A percentile compares a stretch with the other conserved stretches of the same genome.
phyloP scores from a whole-genome alignment of 352 stramenopile species.

The Phytophthora colocasiae region DNA sequence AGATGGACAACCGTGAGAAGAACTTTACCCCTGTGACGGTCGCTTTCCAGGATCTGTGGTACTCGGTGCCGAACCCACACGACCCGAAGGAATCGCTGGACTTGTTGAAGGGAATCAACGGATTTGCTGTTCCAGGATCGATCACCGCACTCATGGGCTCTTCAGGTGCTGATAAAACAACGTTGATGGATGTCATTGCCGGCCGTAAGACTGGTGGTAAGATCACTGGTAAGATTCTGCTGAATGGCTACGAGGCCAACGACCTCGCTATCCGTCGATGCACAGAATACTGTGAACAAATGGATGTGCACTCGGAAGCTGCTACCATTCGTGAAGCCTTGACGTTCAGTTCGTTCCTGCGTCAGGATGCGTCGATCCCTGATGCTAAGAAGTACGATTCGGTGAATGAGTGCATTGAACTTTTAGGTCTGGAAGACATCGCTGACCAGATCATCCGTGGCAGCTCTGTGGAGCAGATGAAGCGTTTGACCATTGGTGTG shows the following conservation, averaged over 20 bases:
- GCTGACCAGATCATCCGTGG: slow-evolving; percentile 41
- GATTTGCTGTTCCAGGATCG: slow-evolving; percentile 42
- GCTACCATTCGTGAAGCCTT: slow-evolving; percentile 19
- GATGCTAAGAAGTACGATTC: slow-evolving; percentile 15
- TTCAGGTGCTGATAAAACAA: slow-evolving; percentile 45
- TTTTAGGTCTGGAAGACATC: slow-evolving; percentile 21
- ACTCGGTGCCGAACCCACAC: slow-evolving; percentile 28
- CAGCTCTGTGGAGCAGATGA: not conserved
- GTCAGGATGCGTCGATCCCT: not conserved
- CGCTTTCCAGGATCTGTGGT: slow-evolving; percentile 42
- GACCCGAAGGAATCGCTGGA: slow-evolving; percentile 36
- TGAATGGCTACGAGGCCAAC: slow-evolving; percentile 12
- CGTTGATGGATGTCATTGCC: slow-evolving; percentile 91
- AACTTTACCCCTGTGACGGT: slow-evolving; percentile 46
- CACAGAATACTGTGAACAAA: slow-evolving; percentile 21
- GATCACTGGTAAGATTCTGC: slow-evolving; percentile 71
- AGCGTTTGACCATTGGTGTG: not conserved
- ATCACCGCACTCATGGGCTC: slow-evolving; percentile 62
- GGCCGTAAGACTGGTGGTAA: slow-evolving; percentile 73
- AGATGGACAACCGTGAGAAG: slow-evolving; percentile 23
- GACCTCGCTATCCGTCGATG: slow-evolving; percentile 36
- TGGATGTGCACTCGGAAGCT: slow-evolving; percentile 9
- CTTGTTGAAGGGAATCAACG: slow-evolving; percentile 48
- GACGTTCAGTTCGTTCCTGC: slow-evolving; percentile 7
- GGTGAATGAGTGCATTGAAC: not conserved